Conservation (phyloP, 2,329 filamentous ascomycete genomes). For the Neopestalotiopsis sp. region DNA sequence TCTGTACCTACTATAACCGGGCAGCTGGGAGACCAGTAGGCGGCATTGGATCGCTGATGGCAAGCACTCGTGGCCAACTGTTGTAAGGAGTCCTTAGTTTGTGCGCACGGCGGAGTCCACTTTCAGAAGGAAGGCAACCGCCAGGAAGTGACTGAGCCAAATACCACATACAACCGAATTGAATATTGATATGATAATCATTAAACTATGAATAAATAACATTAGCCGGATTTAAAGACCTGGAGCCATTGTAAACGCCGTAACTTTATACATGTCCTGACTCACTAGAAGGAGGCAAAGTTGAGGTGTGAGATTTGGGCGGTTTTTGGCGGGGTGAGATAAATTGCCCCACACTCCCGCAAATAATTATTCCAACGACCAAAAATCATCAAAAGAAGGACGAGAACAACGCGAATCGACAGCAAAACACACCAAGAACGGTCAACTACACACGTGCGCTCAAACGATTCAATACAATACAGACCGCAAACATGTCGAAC, state of each 20-base stretch:
- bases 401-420: slow-evolving; percentile 6
- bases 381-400: slow-evolving; percentile 11
- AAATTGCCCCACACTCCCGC: slow-evolving; percentile 17
- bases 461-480: background rate
- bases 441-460: background rate
- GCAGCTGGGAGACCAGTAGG: no score
- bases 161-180: background rate
- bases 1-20: no score
- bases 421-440: background rate
- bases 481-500: slow-evolving; percentile 22
- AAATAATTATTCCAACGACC: slow-evolving; percentile 15
- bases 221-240: background rate
- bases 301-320: background rate
- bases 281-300: slow-evolving; percentile 6
- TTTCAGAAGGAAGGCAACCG: no score
- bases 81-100: no score
- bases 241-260: background rate
- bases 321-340: slow-evolving; percentile 12
- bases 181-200: no score
- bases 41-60: background rate
- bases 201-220: background rate
- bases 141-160: background rate
- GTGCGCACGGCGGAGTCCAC: no score
- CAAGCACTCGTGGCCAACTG: no score
- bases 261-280: background rate